These are phyloP conservation scores for Trametes gibbosa DNA, from an alignment of 768 basidiomycete genomes.

Conservation along the genomic window DNA sequence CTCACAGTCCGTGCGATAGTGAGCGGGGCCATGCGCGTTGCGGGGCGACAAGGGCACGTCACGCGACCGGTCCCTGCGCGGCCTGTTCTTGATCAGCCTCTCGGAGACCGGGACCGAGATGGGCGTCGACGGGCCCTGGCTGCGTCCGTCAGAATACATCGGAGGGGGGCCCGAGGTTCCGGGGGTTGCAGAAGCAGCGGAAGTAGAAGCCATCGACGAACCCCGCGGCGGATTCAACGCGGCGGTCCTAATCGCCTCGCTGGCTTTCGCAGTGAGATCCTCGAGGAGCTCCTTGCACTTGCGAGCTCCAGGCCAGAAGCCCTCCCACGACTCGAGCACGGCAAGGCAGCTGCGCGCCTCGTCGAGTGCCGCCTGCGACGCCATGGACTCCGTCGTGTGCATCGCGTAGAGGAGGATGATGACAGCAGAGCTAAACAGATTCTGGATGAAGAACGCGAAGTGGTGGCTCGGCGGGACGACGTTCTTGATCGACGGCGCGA, in stretches of 20 bases:
- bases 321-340: slow-evolving; percentile 79
- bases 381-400: slow-evolving; percentile 68
- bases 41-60: slow-evolving; percentile 31
- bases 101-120: slow-evolving; percentile 24
- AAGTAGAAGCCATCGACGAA: background rate
- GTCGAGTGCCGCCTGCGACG: slow-evolving; percentile 72
- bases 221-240: slow-evolving; percentile 22
- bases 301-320: slow-evolving; percentile 82
- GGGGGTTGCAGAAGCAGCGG: slow-evolving; percentile 6
- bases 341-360: slow-evolving; percentile 72
- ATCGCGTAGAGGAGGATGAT: slow-evolving; percentile 84
- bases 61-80: slow-evolving; percentile 32
- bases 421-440: slow-evolving; percentile 84
- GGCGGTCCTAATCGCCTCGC: slow-evolving; percentile 53
- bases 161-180: slow-evolving; percentile 18
- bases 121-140: slow-evolving; percentile 14
- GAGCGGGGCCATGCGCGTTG: slow-evolving; percentile 25
- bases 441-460: slow-evolving; percentile 86
- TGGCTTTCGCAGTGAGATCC: slow-evolving; percentile 67
- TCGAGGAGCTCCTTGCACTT: slow-evolving; percentile 82
- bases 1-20: slow-evolving; percentile 34
- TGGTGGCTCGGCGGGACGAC: slow-evolving; percentile 84
- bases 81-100: slow-evolving; percentile 26
- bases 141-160: slow-evolving; percentile 17
- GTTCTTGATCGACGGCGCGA: slow-evolving; percentile 82